Base-by-base conservation (phyloP, 306 rosid genomes). In the Begonia masoniana region DNA sequence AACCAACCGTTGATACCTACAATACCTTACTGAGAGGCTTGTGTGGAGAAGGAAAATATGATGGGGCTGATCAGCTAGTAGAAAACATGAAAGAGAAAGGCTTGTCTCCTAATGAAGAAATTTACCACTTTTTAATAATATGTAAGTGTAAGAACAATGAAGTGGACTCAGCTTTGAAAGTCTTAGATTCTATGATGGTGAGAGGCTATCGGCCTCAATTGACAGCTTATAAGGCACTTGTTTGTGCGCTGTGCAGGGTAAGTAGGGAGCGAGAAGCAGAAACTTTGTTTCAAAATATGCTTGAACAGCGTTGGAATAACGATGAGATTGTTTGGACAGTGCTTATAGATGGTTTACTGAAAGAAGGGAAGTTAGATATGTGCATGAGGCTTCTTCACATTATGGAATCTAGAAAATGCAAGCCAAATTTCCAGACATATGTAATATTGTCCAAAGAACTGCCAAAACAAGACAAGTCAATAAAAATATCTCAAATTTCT, bases 311-410 rank as follows among this genome's bases (percentile, higher is more conserved):
- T 12, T 70, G 73, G 76, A 75, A 35, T 42, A 35, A 71, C 31
- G 76, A 75, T 43, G 80, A 75, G 74, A 68, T 75, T 63, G 76
- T 57, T 39, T 75, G 74, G 80, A 70, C 76, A 14, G 62, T 75
- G 36, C 61, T 71, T 23, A 49, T 70, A 23, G 76, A 75, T 63
- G 73, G 80, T 12, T 59, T 75, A 56, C 66, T 75, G 50, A 75
- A 62, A 64, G 59, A 75, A 52, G 62, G 64, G 62, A 60, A 55
- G n/a, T 15, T 24, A 39, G 65, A 66, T 59, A 21, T 61, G 43
- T 62, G 74, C 59, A 64, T 64, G 71, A 69, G 56, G 59, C 68
- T 74, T 53, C 79, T 74, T 54, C 63, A 65, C 59, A 50, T 61
- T 42, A 67, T 75, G 65, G 62, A 71, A 60, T 59, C 73, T 51